phyloP scores from a whole-genome alignment of 2,329 filamentous ascomycete species.

The Davidsoniella eucalypti region DNA sequence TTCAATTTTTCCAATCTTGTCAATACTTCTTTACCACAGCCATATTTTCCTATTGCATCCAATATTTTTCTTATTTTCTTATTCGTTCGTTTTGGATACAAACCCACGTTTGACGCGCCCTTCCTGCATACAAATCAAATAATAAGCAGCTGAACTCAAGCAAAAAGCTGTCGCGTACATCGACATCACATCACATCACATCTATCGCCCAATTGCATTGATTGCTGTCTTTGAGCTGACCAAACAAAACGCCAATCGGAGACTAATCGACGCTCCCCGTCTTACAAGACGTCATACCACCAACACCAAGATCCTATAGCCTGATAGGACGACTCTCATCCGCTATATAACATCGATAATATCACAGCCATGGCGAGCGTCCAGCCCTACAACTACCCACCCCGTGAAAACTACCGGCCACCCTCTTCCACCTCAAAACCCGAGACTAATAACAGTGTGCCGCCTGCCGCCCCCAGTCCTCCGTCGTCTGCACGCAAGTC shows the following conservation, averaged over 20 bases:
- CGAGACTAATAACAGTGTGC: not conserved
- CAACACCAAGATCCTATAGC: too few species aligned
- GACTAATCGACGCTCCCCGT: too few species aligned
- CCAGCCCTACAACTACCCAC: constrained; percentile 39
- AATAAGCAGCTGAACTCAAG: not conserved
- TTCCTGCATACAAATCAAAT: not conserved
- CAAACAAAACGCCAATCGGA: too few species aligned
- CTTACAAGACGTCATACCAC: too few species aligned
- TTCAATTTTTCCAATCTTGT: too few species aligned
- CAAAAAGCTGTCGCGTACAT: not conserved
- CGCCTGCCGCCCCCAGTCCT: constrained; percentile 5
- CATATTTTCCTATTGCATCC: too few species aligned
- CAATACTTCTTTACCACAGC: too few species aligned
- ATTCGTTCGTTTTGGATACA: too few species aligned
- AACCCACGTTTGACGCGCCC: not conserved
- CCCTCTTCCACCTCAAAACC: constrained; percentile 20
- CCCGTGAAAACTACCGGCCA: constrained; percentile 38
- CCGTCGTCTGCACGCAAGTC: constrained; percentile 3
- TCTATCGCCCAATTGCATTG: too few species aligned
- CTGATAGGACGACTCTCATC: not conserved
- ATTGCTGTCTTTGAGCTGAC: too few species aligned
- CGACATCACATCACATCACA: too few species aligned
- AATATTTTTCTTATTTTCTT: too few species aligned
- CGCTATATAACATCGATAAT: not conserved
- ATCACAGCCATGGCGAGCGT: constrained; percentile 36